Evolutionary conservation across 148 eudicot genomes (phyloP), one percentile per base, ranked within the genome.

Genomic region (Salicornia ramosissima): DNA sequence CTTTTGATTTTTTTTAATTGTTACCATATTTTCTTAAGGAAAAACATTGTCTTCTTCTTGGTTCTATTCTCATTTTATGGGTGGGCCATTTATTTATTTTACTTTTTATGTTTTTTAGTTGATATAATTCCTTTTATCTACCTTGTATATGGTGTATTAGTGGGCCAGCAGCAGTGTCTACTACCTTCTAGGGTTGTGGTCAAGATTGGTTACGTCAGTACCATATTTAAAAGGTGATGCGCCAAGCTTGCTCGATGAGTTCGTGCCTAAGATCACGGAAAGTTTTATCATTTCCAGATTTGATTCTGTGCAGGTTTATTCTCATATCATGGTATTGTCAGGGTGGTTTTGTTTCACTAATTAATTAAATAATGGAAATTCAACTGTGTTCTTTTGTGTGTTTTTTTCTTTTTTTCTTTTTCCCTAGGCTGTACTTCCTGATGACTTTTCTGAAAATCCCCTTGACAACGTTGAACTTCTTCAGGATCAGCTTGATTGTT

Each of bases 151-250:
- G 69, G 51, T 63, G 43, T 65, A 40, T 22, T 56, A 90, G 96
- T 90, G 96, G 96, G 93, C 96, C 70, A 90, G 96, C 82, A 85
- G 88, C 93, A 90, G 96, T 69, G 96, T 90, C 26, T 90, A 88
- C 81, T 90, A 90, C 78, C 93, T 90, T 75, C 82, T 90, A 76
- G 96, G 92, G 47, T 75, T 90, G 64, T 90, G 96, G 96, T 90
- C 96, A 8, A 84, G 96, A 80, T 72, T 90, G 86, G 96, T 90
- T 53, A 83, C 87, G 39, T 88, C 96, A 71, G 92, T 90, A 31
- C 90, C 96, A 34, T 90, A 90, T 78, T 70, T 90, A 85, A 90
- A 90, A 70, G 88, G 87, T 62, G 88, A 88, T 72, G 80, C 92
- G 9, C 96, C 96, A 19, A 88, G 88, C 73, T 67, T 84, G 67